Base-by-base conservation (phyloP, 345 rosid species). In the Sapria himalayana region DNA sequence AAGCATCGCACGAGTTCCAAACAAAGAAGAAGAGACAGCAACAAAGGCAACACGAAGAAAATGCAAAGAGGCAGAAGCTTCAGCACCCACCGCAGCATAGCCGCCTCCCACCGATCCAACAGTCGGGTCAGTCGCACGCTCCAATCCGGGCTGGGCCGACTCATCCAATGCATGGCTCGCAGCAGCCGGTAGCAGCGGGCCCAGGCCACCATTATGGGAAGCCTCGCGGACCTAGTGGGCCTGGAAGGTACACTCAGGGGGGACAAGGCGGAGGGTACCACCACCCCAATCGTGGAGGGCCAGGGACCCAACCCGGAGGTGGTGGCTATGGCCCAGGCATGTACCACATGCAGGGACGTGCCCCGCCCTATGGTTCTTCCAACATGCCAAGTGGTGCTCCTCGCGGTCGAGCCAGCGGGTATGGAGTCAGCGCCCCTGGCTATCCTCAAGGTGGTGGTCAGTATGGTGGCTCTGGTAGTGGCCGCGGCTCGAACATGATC, bases 21-120 rank as follows among this genome's bases (percentile, higher is more conserved):
- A 79, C 98, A 22, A 89, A 79, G 84, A 89, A 79, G 54, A 82
- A 76, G 67, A 64, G 93, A 33, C 94, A 82, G 69, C 91, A 79
- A 55, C 93, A 76, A 54, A 70, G 93, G 33, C 91, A 82, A 46
- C 76, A 86, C 3, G 79, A 73, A 51, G 92, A 76, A 64, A 71
- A 71, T 33, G 85, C 97, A 4, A 86, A 76, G 33, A 69, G 85
- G 22, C 97, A 86, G 67, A 86, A 76, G 57, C 65, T 68, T 17
- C 94, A 78, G 59, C 96, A 78, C 43, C 78, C 80, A 8, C 73
- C 70, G 41, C 96, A 67, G 43, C 92, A 81, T 25, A 32, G 63
- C 25, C 80, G 85, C 19, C 77, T 85, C 25, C 78, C 79, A n/a
- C 89, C 94, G 13, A 61, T 69, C 54, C 94, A 76, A 53, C 93